These are phyloP conservation scores for Lentithecium fluviatile DNA, from an alignment of 495 filamentous ascomycete genomes.

Conservation along the genomic window DNA sequence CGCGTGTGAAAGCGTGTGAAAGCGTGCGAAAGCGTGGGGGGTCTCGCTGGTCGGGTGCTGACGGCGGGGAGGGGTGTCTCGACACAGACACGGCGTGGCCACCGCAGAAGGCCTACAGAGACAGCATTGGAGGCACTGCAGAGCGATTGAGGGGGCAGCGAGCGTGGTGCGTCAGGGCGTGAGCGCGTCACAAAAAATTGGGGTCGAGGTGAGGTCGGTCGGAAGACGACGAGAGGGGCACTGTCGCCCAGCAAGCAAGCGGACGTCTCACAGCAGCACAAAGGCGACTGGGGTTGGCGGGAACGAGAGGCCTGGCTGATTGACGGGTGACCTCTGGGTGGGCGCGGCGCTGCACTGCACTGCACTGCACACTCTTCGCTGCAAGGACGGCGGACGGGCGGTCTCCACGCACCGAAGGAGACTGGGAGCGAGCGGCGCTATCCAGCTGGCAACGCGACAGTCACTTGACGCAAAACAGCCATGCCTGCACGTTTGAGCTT, in stretches of 20 bases:
- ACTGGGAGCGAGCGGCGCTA: no score
- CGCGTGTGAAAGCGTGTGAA: slow-evolving; percentile 1
- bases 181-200: slow-evolving; percentile 1
- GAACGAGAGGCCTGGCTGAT: no score
- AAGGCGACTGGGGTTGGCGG: no score
- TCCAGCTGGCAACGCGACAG: no score
- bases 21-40: not conserved
- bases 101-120: slow-evolving; percentile 18
- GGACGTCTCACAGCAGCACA: no score
- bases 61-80: slow-evolving; percentile 1
- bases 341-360: no score
- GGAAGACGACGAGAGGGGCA: slow-evolving; percentile 10
- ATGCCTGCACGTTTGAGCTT: no score
- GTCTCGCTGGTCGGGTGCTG: slow-evolving; percentile 7
- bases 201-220: not conserved
- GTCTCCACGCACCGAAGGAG: no score
- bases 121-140: slow-evolving; percentile 22
- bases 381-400: no score
- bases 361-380: no score
- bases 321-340: no score
- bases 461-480: no score
- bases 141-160: slow-evolving; percentile 31
- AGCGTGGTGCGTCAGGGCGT: slow-evolving; percentile 17
- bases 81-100: slow-evolving; percentile 22
- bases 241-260: not conserved